These are phyloP conservation scores for Arthrobotrys musiformis DNA, from an alignment of 2,329 filamentous ascomycete genomes.

Conservation along the genomic window DNA sequence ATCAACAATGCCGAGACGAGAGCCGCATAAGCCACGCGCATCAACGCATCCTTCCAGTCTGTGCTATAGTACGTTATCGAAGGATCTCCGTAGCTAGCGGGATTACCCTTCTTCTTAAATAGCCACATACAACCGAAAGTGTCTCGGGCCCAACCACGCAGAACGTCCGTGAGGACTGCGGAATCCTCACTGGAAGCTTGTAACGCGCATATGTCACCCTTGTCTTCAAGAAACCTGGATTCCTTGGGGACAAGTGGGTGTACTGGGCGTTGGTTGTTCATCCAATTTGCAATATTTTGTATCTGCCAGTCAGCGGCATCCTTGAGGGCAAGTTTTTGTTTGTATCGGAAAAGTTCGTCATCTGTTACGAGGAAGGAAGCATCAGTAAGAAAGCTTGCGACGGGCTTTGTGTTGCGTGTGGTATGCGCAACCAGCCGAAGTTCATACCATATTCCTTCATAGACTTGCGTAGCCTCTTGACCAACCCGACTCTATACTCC, in stretches of 20 bases:
- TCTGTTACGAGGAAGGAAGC: background rate
- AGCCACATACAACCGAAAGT: conserved; percentile 27
- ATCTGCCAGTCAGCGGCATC: conserved; percentile 29
- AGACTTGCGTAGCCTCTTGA: conserved; percentile 35
- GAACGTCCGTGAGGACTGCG: conserved; percentile 35
- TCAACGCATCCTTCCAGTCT: conserved; percentile 32
- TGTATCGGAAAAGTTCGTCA: conserved; percentile 47
- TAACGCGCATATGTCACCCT: conserved; percentile 29
- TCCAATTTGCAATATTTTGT: conserved; percentile 40
- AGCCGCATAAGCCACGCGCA: conserved; percentile 22
- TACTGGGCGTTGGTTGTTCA: conserved; percentile 40
- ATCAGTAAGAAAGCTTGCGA: background rate
- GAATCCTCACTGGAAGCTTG: conserved; percentile 38
- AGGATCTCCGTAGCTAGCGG: conserved; percentile 31
- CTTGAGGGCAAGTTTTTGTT: conserved; percentile 39
- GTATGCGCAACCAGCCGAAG: background rate
- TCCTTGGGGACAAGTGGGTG: conserved; percentile 41
- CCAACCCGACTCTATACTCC: conserved; percentile 36
- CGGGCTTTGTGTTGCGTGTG: background rate
- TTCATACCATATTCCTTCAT: conserved; percentile 46
- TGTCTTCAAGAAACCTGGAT: conserved; percentile 27
- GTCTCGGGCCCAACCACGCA: conserved; percentile 33
- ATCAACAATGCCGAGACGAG: conserved; percentile 30
- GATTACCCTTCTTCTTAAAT: conserved; percentile 44
- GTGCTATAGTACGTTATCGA: conserved; percentile 45